Conservation (phyloP, 2,329 filamentous ascomycete genomes). For the Arthrobotrys entomopaga region DNA sequence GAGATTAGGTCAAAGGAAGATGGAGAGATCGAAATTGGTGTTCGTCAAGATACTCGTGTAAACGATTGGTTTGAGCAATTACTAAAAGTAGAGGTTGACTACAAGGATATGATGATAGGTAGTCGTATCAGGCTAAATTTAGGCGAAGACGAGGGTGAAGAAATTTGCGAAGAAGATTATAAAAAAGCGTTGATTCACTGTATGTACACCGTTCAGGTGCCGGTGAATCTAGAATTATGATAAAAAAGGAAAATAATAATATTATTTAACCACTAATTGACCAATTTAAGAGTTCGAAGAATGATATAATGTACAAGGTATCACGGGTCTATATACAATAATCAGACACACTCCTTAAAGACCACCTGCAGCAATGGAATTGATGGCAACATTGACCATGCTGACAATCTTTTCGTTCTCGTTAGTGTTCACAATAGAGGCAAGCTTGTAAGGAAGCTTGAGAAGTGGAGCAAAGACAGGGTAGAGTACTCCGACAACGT, state of each 20-base stretch:
- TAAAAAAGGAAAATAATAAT: no score
- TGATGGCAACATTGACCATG: constrained; percentile 38
- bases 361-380: constrained; percentile 26
- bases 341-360: no score
- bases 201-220: no score
- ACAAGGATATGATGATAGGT: no score
- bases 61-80: no score
- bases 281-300: not conserved
- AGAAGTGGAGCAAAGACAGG: constrained; percentile 39
- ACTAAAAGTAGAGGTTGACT: no score
- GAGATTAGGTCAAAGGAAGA: not conserved
- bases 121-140: no score
- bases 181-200: no score
- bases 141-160: no score
- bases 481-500: constrained; percentile 33
- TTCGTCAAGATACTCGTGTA: no score
- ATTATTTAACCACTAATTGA: not conserved
- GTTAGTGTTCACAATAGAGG: constrained; percentile 37
- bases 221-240: no score
- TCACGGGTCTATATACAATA: not conserved
- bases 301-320: constrained; percentile 22
- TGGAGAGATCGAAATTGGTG: not conserved
- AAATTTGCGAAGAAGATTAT: no score
- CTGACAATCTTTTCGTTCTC: constrained; percentile 41
- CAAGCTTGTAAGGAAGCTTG: constrained; percentile 51